phyloP scores from a whole-genome alignment of 192 early-diverging fungal species.

The Pilaira anomala region DNA sequence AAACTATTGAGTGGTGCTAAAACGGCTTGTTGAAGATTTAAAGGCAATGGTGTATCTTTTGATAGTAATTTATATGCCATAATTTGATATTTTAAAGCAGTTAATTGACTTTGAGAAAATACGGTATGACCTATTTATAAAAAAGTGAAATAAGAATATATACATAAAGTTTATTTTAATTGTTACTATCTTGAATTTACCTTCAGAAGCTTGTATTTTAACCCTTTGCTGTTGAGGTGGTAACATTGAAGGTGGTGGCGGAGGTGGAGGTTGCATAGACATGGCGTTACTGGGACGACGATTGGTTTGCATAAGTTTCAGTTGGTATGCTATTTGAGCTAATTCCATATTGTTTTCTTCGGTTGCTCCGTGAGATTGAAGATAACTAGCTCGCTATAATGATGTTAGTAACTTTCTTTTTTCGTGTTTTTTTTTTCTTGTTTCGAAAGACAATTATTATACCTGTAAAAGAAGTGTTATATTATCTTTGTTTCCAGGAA shows the following conservation, averaged over 20 bases:
- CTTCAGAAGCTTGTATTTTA: slow-evolving; percentile 1
- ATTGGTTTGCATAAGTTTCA: slow-evolving; percentile 43
- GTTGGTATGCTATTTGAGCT: slow-evolving; percentile 60
- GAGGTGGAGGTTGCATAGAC: slow-evolving; percentile 29
- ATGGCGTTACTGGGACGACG: slow-evolving; percentile 17
- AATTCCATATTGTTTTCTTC: slow-evolving; percentile 76
- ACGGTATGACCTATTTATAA: slow-evolving; percentile 5
- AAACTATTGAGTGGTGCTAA: slow-evolving; percentile 38
- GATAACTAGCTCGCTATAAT: slow-evolving; percentile 36
- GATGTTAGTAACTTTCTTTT: too few species aligned
- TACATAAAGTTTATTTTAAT: background rate
- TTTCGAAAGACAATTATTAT: too few species aligned
- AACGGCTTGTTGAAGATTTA: slow-evolving; percentile 65
- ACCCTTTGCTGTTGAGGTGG: slow-evolving; percentile 17
- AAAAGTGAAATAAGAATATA: background rate
- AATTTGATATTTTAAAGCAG: slow-evolving; percentile 76
- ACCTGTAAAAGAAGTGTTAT: background rate
- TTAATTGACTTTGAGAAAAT: slow-evolving; percentile 62
- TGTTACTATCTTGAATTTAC: background rate
- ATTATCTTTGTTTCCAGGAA: background rate
- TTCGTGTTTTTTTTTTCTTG: too few species aligned
- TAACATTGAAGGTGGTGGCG: slow-evolving; percentile 13
- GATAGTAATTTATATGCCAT: slow-evolving; percentile 81
- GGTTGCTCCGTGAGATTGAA: slow-evolving; percentile 67
- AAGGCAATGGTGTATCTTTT: slow-evolving; percentile 75